These are phyloP conservation scores for Chytriomyces confervae DNA, from an alignment of 192 early-diverging fungal species.

Conservation along the genomic window DNA sequence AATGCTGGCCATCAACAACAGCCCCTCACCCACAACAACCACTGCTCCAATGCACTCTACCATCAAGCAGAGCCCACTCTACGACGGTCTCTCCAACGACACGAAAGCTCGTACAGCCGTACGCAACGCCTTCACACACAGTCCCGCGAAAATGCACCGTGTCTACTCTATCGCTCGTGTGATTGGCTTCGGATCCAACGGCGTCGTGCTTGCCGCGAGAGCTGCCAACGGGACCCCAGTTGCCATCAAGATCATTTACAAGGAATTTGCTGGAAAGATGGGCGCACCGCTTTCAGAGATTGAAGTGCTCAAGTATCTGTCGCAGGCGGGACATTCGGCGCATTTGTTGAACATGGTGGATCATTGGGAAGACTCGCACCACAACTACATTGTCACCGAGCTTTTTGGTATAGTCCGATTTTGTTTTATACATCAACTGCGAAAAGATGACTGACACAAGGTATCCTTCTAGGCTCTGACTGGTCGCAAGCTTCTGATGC, in stretches of 20 bases:
- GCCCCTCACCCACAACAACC: too few relatives aligned
- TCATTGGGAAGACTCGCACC: conserved; percentile 8
- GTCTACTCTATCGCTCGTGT: conserved; percentile 3
- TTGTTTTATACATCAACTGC: too few relatives aligned
- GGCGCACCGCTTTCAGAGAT: too few relatives aligned
- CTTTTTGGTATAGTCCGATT: too few relatives aligned
- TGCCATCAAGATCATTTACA: conserved; percentile 43
- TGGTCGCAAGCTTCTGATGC: not conserved
- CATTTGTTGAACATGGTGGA: not conserved
- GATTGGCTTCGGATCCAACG: conserved; percentile 37
- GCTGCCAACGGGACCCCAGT: not conserved
- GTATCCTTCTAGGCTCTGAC: not conserved
- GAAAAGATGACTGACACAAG: not conserved
- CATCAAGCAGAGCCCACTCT: not conserved
- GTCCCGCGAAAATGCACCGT: not conserved
- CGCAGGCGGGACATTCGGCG: too few relatives aligned
- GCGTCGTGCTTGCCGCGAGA: conserved; percentile 32
- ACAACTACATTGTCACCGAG: conserved; percentile 18
- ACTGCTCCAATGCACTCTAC: too few relatives aligned
- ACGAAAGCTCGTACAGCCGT: conserved; percentile 16
- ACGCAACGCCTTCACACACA: conserved; percentile 9
- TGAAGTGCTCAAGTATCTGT: too few relatives aligned
- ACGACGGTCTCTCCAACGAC: not conserved
- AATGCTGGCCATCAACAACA: too few relatives aligned
- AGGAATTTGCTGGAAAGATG: not conserved